phyloP scores from a whole-genome alignment of 1,139 yeast species.

The Protomyces inundatus region DNA sequence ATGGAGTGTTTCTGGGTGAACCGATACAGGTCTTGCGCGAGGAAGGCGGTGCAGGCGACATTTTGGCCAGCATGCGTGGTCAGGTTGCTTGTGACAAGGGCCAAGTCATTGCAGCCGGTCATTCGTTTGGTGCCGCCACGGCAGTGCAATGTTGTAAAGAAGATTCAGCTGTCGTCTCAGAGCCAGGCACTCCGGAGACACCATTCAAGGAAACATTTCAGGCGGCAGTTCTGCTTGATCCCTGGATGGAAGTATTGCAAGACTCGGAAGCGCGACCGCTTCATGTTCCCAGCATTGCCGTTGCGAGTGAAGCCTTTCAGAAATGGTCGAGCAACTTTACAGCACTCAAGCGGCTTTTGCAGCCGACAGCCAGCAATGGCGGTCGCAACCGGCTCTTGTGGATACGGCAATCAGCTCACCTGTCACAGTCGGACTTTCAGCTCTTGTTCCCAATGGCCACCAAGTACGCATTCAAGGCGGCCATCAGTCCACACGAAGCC shows the following conservation, averaged over 20 bases:
- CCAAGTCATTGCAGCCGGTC: slow-evolving; percentile 31
- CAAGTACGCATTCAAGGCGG: slow-evolving; percentile 26
- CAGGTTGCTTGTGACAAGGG: background rate
- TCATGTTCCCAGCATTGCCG: slow-evolving; percentile 29
- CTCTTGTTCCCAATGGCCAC: slow-evolving; percentile 32
- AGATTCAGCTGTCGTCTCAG: slow-evolving; percentile 5
- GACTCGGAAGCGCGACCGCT: slow-evolving; percentile 29
- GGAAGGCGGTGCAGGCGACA: background rate
- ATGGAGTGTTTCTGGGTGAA: background rate
- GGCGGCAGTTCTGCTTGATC: slow-evolving; percentile 31
- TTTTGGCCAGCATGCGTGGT: background rate
- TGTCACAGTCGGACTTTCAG: slow-evolving; percentile 33
- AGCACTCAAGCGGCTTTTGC: slow-evolving; percentile 28
- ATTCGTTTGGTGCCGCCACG: slow-evolving; percentile 34
- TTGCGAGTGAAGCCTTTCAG: slow-evolving; percentile 32
- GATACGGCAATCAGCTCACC: slow-evolving; percentile 37
- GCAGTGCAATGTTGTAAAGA: slow-evolving; percentile 28
- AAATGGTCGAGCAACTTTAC: slow-evolving; percentile 30
- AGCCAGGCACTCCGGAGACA: background rate
- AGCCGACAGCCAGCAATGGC: slow-evolving; percentile 16
- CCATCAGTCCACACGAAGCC: slow-evolving; percentile 16
- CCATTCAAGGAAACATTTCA: slow-evolving; percentile 2
- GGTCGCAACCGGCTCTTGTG: slow-evolving; percentile 24
- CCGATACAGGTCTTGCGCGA: background rate
- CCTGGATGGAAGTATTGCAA: slow-evolving; percentile 32